Conservation (phyloP, 306 rosid genomes). For the Ochetophila trinervis region DNA sequence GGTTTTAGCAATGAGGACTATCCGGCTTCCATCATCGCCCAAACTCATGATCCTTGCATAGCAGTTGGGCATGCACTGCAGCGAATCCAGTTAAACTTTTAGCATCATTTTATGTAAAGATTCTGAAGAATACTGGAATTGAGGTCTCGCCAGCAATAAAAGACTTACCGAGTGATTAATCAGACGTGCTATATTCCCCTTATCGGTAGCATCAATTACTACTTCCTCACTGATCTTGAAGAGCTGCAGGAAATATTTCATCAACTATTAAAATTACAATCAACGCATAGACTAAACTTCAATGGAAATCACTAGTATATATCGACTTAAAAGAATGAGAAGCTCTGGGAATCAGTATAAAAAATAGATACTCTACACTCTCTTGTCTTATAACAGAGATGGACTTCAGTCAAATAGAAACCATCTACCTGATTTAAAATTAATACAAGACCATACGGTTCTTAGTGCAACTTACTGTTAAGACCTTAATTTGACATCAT, state of each 20-base stretch:
- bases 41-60: constrained; percentile 85
- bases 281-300: background rate
- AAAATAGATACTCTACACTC: background rate
- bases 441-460: no score
- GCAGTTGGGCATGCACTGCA: constrained; percentile 98
- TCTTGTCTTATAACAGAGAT: background rate
- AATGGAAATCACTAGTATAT: background rate
- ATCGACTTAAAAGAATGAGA: background rate
- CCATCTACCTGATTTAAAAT: no score
- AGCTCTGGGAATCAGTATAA: constrained; percentile 2
- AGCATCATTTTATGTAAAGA: background rate
- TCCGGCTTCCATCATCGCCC: constrained; percentile 67
- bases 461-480: background rate
- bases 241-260: constrained; percentile 58
- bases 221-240: constrained; percentile 96
- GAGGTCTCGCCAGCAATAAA: background rate
- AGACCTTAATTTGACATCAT: background rate
- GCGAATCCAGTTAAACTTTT: constrained; percentile 16
- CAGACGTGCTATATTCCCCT: constrained; percentile 87
- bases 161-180: constrained; percentile 91
- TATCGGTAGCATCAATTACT: constrained; percentile 79
- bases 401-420: background rate
- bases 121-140: no score
- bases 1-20: constrained; percentile 86
- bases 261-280: constrained; percentile 17